Percentiles rank a stretch among this genome's conserved stretches.
Conservation (phyloP, 2,329 filamentous ascomycete species). For the Apiospora hydei region DNA sequence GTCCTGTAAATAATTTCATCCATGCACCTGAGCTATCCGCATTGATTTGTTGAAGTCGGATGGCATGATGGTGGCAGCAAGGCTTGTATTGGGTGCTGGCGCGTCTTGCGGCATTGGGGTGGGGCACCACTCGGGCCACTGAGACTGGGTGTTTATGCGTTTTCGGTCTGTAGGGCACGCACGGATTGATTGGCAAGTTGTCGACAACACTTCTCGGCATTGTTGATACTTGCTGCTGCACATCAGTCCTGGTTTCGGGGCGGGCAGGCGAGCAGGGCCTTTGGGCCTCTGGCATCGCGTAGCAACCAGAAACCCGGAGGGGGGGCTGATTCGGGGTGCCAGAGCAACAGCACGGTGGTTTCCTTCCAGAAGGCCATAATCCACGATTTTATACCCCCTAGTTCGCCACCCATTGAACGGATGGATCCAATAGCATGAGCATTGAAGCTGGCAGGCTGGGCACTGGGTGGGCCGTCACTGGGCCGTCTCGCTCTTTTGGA, state of each 20-base stretch:
- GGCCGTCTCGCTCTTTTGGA: constrained; percentile 1
- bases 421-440: constrained; percentile 11
- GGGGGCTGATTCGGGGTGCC: neutral
- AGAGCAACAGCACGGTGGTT: constrained; percentile 7
- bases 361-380: constrained; percentile 16
- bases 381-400: neutral
- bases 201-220: neutral
- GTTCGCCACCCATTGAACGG: constrained; percentile 4
- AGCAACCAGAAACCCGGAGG: neutral
- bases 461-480: constrained; percentile 19
- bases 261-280: neutral
- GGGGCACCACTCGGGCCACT: constrained; percentile 8
- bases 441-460: constrained; percentile 15
- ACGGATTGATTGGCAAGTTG: neutral
- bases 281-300: neutral
- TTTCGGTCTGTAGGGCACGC: constrained; percentile 5
- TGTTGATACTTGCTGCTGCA: neutral
- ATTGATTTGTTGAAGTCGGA: constrained; percentile 14
- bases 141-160: constrained; percentile 19
- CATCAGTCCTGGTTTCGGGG: neutral
- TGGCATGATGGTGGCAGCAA: constrained; percentile 15
- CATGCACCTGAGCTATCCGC: constrained; percentile 6
- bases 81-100: constrained; percentile 12
- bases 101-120: constrained; percentile 4
- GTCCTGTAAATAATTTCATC: neutral